phyloP scores from a whole-genome alignment of 805 yeast genomes.

The Metschnikowia similis region DNA sequence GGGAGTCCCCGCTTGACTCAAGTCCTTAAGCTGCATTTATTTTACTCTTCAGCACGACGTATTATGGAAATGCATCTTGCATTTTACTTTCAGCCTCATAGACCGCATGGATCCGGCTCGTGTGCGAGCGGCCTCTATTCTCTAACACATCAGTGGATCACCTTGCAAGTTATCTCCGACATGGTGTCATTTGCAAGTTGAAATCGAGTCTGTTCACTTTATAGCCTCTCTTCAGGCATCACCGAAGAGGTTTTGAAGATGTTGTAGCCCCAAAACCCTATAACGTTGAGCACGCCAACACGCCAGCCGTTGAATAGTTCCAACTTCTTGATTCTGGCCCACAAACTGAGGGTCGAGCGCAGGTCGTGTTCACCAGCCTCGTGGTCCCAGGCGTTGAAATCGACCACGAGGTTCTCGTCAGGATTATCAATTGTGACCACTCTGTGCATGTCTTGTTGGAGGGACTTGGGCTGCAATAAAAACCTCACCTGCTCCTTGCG shows the following conservation, averaged over 20 bases:
- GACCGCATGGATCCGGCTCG: too few relatives aligned
- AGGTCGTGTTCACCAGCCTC: background rate
- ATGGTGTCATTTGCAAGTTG: too few relatives aligned
- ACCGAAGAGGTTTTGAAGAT: slow-evolving; percentile 46
- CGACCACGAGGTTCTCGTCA: slow-evolving; percentile 52
- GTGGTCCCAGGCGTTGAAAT: slow-evolving; percentile 24
- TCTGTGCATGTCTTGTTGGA: slow-evolving; percentile 30
- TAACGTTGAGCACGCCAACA: slow-evolving; percentile 70
- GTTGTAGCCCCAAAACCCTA: slow-evolving; percentile 80
- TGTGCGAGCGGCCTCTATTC: too few relatives aligned
- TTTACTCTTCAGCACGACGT: too few relatives aligned
- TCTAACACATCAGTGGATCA: too few relatives aligned
- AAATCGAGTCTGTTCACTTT: background rate
- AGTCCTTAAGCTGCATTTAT: too few relatives aligned
- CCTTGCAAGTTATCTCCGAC: too few relatives aligned
- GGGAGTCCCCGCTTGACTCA: too few relatives aligned
- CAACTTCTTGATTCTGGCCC: slow-evolving; percentile 29
- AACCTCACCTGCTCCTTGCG: slow-evolving; percentile 78
- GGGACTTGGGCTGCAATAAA: slow-evolving; percentile 42
- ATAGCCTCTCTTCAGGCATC: slow-evolving; percentile 18
- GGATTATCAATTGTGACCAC: slow-evolving; percentile 43
- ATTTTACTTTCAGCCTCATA: too few relatives aligned
- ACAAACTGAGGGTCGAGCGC: slow-evolving; percentile 36
- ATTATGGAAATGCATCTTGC: too few relatives aligned
- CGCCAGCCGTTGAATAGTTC: slow-evolving; percentile 85